Evolutionary conservation across 2,329 filamentous ascomycete genomes (phyloP).

Genomic region (Berkeleyomyces basicola): DNA sequence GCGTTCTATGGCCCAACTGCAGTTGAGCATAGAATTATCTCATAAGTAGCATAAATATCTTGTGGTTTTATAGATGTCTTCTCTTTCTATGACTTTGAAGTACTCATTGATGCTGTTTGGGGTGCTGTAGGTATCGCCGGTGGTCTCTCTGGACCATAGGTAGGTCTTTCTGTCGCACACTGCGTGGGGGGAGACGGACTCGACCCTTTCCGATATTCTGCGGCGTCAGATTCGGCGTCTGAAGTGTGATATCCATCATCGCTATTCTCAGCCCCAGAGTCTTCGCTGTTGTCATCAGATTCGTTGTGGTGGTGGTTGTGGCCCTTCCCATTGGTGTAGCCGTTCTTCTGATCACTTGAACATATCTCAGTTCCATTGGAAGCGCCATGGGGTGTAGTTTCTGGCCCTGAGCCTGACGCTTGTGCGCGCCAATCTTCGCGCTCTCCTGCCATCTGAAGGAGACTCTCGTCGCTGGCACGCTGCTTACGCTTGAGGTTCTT

Average conservation of each 20-base stretch:
- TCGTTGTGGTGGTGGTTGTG: background rate
- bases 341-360: background rate
- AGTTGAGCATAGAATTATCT: background rate
- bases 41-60: background rate
- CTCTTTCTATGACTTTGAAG: slow-evolving; percentile 5
- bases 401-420: slow-evolving; percentile 35
- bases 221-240: slow-evolving; percentile 7
- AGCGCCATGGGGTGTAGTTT: background rate
- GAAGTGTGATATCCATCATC: slow-evolving; percentile 6
- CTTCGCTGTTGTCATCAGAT: slow-evolving; percentile 1
- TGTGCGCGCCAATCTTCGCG: slow-evolving; percentile 52
- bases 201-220: background rate
- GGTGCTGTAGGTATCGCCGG: slow-evolving; percentile 17
- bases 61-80: background rate
- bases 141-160: slow-evolving; percentile 10
- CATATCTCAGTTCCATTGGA: slow-evolving; percentile 2
- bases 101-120: background rate
- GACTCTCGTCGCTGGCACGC: slow-evolving; percentile 83
- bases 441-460: slow-evolving; percentile 93
- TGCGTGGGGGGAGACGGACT: background rate
- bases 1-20: too few relatives aligned
- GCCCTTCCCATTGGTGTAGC: background rate
- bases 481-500: slow-evolving; percentile 81
- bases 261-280: slow-evolving; percentile 4
- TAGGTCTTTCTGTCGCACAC: slow-evolving; percentile 3